Evolutionary conservation across 495 filamentous ascomycete species (phyloP).

Genomic region (Letharia columbiana): DNA sequence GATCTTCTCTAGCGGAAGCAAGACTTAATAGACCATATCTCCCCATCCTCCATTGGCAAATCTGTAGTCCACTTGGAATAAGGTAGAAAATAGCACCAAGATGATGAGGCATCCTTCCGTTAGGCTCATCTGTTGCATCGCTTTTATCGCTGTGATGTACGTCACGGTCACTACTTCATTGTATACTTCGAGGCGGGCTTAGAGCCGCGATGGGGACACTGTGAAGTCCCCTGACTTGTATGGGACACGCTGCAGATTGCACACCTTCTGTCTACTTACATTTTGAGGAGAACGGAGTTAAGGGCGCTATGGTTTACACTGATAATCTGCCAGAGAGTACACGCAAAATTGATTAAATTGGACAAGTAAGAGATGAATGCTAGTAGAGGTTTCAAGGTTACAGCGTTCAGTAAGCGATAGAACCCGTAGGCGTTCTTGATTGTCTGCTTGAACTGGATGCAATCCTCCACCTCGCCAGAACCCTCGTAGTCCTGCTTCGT

Average conservation of each 20-base stretch:
- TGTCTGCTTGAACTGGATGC: slow-evolving; percentile 31
- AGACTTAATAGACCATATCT: no score
- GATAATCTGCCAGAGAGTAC: background rate
- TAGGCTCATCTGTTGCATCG: no score
- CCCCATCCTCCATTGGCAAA: no score
- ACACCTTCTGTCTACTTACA: background rate
- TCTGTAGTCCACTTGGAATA: no score
- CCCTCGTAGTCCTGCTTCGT: slow-evolving; percentile 13
- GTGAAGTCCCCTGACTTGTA: no score
- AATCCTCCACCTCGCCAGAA: slow-evolving; percentile 7
- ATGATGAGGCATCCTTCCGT: no score
- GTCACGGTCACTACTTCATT: background rate
- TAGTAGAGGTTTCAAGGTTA: background rate
- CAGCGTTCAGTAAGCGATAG: slow-evolving; percentile 29
- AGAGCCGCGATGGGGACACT: background rate
- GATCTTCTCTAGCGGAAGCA: no score
- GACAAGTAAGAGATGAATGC: background rate
- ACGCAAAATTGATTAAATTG: background rate
- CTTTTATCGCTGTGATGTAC: background rate
- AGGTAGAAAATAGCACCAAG: no score
- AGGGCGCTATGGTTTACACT: background rate
- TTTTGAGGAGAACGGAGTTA: background rate
- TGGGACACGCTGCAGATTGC: background rate
- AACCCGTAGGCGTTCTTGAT: slow-evolving; percentile 35
- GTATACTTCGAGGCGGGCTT: no score